Conservation (phyloP, 2,329 filamentous ascomycete species). For the Epichloe coenophiala region DNA sequence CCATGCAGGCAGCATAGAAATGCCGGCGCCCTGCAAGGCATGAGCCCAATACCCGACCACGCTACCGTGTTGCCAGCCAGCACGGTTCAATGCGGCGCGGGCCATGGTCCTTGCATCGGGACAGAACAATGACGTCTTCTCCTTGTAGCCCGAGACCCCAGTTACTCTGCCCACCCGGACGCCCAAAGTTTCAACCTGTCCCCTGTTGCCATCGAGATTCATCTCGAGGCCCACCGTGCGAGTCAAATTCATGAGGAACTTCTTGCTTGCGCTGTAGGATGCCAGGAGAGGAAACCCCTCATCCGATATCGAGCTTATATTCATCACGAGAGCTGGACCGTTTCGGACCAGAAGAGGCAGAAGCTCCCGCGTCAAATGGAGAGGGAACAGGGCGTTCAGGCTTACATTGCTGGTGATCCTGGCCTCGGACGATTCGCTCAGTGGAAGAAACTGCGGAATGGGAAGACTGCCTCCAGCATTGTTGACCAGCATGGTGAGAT, state of each 20-base stretch:
- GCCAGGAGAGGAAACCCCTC: conserved; percentile 30
- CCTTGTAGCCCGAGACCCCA: conserved; percentile 7
- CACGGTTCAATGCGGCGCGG: conserved; percentile 4
- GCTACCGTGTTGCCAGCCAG: conserved; percentile 7
- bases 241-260: conserved; percentile 24
- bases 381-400: conserved; percentile 35
- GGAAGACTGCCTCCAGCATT: conserved; percentile 25
- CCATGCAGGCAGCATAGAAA: background rate
- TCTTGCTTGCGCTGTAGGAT: conserved; percentile 32
- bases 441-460: conserved; percentile 18
- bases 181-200: background rate
- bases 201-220: conserved; percentile 8
- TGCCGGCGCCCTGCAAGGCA: conserved; percentile 5
- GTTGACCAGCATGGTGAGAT: conserved; percentile 41
- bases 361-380: conserved; percentile 29
- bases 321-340: conserved; percentile 33
- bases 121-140: conserved; percentile 8
- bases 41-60: conserved; percentile 9
- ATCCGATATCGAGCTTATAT: conserved; percentile 33
- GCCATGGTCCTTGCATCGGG: conserved; percentile 9
- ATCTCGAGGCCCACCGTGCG: conserved; percentile 28
- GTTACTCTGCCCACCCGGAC: conserved; percentile 6
- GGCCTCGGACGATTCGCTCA: conserved; percentile 21
- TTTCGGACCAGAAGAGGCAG: conserved; percentile 28
- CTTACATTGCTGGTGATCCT: conserved; percentile 28